These are phyloP conservation scores for Trifolium repens DNA, from an alignment of 306 rosid genomes.

Conservation along the genomic window DNA sequence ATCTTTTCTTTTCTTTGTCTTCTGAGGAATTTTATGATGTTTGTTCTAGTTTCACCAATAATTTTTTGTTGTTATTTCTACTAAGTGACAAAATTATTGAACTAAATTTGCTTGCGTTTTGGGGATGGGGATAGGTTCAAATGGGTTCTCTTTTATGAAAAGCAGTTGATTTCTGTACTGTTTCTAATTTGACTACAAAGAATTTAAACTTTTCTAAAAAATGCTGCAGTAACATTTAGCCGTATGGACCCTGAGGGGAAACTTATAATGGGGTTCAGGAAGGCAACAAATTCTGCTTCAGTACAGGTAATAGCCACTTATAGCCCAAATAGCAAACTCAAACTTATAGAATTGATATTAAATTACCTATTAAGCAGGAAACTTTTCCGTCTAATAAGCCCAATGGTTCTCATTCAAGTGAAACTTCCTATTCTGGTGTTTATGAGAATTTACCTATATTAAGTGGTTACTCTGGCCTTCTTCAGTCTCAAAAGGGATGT, in stretches of 20 bases:
- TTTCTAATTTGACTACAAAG: constrained; percentile 17
- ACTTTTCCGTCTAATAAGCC: constrained; percentile 73
- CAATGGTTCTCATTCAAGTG: constrained; percentile 84
- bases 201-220: constrained; percentile 1
- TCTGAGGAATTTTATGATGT: constrained; percentile 14
- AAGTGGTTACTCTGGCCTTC: constrained; percentile 95
- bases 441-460: constrained; percentile 88
- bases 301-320: constrained; percentile 72
- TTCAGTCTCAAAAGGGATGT: constrained; percentile 89
- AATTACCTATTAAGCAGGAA: constrained; percentile 77
- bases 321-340: constrained; percentile 50
- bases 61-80: neutral
- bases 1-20: constrained; percentile 7
- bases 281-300: constrained; percentile 74
- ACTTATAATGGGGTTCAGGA: constrained; percentile 97
- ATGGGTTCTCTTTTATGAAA: constrained; percentile 28
- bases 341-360: constrained; percentile 50
- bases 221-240: constrained; percentile 84
- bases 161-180: constrained; percentile 28
- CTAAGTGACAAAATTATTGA: neutral
- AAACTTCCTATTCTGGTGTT: constrained; percentile 85
- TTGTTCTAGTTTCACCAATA: constrained; percentile 9
- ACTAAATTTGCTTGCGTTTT: constrained; percentile 24
- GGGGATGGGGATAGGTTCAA: constrained; percentile 27
- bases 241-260: constrained; percentile 99